phyloP scores from a whole-genome alignment of 2,329 filamentous ascomycete species.

The Delphinella strobiligena region DNA sequence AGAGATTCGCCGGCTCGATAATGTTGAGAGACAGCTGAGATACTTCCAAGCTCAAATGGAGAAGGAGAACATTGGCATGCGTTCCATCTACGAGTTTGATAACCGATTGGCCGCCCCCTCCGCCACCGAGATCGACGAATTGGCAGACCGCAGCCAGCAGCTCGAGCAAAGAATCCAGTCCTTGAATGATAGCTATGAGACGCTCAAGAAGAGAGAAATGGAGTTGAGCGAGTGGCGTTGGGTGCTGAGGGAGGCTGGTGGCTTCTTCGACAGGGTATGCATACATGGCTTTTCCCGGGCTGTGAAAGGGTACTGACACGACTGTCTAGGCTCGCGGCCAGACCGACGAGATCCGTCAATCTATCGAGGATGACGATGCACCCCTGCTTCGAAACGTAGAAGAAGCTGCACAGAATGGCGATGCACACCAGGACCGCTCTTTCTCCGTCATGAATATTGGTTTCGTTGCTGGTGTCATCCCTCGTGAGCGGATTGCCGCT shows the following conservation, averaged over 20 bases:
- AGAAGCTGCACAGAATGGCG: conserved; percentile 60
- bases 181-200: conserved; percentile 97
- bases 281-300: too few species aligned
- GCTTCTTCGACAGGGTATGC: conserved; percentile 74
- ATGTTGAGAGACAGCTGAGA: conserved; percentile 92
- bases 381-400: conserved; percentile 89
- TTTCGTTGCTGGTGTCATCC: conserved; percentile 92
- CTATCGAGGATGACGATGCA: conserved; percentile 81
- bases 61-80: conserved; percentile 73
- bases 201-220: conserved; percentile 91
- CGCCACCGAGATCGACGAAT: conserved; percentile 90
- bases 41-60: conserved; percentile 97
- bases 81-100: conserved; percentile 82
- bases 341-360: conserved; percentile 90
- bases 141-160: conserved; percentile 82
- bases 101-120: conserved; percentile 73
- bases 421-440: conserved; percentile 59
- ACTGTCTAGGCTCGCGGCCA: conserved; percentile 65
- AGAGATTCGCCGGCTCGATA: conserved; percentile 92
- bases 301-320: conserved; percentile 2
- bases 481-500: conserved; percentile 79
- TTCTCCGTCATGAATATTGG: conserved; percentile 99
- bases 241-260: conserved; percentile 90
- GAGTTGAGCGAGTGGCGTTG: conserved; percentile 97
- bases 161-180: conserved; percentile 85